Evolutionary conservation across 768 basidiomycete species (phyloP), one percentile per base, ranked within the genome.

Genomic region (Auriscalpium orientale): DNA sequence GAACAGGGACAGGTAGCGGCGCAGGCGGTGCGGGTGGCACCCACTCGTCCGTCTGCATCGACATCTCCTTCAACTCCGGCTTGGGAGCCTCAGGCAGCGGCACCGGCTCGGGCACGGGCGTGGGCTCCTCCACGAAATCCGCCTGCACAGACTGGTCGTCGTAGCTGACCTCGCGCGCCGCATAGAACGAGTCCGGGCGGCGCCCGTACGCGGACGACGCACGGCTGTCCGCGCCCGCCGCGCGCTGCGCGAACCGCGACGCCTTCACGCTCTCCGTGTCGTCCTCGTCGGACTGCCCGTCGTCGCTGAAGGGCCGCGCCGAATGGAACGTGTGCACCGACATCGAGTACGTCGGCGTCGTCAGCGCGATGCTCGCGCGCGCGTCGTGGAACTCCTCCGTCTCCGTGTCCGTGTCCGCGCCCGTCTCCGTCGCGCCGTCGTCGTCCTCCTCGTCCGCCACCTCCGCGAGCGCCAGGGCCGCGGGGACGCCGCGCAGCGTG

Each of bases 11-110:
- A n/a, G 68, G 59, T 20, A 63, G 51, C 15, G 70, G 70, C 40
- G 64, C 56, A 21, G 70, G 66, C 9, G 77, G 73, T 11, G 64
- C 55, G 15, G 66, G 63, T 10, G 81, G 81, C 13, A 66, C 71
- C 86, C 84, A 87, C 50, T 78, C 77, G 58, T 93, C 91, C 1
- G 90, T 92, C 72, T 93, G 90, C 36, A 85, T 82, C 3, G 83
- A 87, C 57, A 83, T 87, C 62, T 93, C 90, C 65, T 75, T 83
- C 35, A 81, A 70, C 62, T 89, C 84, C 0, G 83, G 81, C 66
- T 83, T 87, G 11, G 80, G 81, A 11, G 55, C 61, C 52, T 70
- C 64, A 58, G 53, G 54, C 57, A 52, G 62, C 15, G 56, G 54
- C 16, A 68, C 56, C 22, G 64, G 56, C 20, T 63, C 62, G 34